Conservation (phyloP, 2,329 filamentous ascomycete species). For the Cladosporium austrohemisphaericum region DNA sequence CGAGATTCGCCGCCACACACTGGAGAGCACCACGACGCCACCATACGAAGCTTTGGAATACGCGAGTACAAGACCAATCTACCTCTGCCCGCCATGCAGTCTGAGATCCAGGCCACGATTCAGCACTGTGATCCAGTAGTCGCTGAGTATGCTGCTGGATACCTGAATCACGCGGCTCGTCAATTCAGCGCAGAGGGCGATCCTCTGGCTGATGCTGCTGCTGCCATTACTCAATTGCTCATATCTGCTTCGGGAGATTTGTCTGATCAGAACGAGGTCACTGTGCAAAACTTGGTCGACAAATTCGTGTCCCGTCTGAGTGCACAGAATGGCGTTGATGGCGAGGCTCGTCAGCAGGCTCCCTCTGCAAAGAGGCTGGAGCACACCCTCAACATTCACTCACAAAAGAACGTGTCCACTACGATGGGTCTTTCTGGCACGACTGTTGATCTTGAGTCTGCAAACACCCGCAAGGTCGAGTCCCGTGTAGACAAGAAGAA, state of each 20-base stretch:
- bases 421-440: conserved; percentile 83
- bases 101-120: conserved; percentile 35
- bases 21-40: conserved; percentile 8
- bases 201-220: conserved; percentile 79
- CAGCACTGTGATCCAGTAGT: conserved; percentile 37
- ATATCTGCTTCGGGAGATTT: conserved; percentile 88
- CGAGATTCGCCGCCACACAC: conserved; percentile 5
- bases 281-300: conserved; percentile 77
- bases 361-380: conserved; percentile 81
- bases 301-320: conserved; percentile 85
- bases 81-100: conserved; percentile 29
- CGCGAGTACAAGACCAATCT: conserved; percentile 2
- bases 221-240: conserved; percentile 79
- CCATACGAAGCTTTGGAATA: conserved; percentile 8
- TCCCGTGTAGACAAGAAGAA: conserved; percentile 98
- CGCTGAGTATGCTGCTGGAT: conserved; percentile 62
- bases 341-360: conserved; percentile 65
- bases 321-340: conserved; percentile 64
- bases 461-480: conserved; percentile 89
- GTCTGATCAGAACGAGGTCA: conserved; percentile 66
- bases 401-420: conserved; percentile 92
- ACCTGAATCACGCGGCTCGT: conserved; percentile 87
- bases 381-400: conserved; percentile 89
- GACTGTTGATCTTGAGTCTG: conserved; percentile 87
- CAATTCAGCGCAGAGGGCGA: conserved; percentile 73